Evolutionary conservation across 1,139 yeast species (phyloP).

Genomic region (Schwanniomyces etchellsii): DNA sequence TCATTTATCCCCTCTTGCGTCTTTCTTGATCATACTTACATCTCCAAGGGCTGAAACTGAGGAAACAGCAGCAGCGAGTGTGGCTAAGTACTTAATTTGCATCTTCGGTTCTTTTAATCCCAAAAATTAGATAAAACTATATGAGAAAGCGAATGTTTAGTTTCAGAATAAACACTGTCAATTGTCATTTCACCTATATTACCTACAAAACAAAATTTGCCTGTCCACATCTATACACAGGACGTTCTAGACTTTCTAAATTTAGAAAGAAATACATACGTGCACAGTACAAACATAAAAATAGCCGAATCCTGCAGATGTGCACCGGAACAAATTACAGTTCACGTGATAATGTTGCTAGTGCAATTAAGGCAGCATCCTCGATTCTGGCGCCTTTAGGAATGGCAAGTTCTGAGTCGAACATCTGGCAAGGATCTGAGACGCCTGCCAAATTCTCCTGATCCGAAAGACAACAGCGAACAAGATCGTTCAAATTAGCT

Average conservation of each 20-base stretch:
- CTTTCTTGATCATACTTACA: slow-evolving; percentile 23
- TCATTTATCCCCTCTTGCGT: neutral
- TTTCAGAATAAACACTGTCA: no score
- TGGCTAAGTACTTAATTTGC: slow-evolving; percentile 37
- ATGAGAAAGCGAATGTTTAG: slow-evolving; percentile 1
- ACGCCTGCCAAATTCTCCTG: slow-evolving; percentile 48
- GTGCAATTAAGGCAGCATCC: slow-evolving; percentile 62
- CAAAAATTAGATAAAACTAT: slow-evolving; percentile 9
- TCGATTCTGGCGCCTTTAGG: slow-evolving; percentile 60
- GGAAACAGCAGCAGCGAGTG: slow-evolving; percentile 31
- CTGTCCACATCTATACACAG: slow-evolving; percentile 1
- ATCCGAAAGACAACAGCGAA: slow-evolving; percentile 43
- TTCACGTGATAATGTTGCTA: no score
- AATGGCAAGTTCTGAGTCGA: slow-evolving; percentile 57
- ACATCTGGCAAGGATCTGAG: slow-evolving; percentile 51
- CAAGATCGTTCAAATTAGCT: slow-evolving; percentile 59
- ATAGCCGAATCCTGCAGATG: no score
- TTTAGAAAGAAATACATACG: no score
- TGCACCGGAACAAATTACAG: no score
- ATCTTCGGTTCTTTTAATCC: slow-evolving; percentile 12
- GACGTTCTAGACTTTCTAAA: neutral
- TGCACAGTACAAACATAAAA: no score
- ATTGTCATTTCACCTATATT: no score
- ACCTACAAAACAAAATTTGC: neutral
- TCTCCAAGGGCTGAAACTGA: slow-evolving; percentile 40